Conservation (phyloP, 2,329 filamentous ascomycete species). For the Cladosporium sp. region DNA sequence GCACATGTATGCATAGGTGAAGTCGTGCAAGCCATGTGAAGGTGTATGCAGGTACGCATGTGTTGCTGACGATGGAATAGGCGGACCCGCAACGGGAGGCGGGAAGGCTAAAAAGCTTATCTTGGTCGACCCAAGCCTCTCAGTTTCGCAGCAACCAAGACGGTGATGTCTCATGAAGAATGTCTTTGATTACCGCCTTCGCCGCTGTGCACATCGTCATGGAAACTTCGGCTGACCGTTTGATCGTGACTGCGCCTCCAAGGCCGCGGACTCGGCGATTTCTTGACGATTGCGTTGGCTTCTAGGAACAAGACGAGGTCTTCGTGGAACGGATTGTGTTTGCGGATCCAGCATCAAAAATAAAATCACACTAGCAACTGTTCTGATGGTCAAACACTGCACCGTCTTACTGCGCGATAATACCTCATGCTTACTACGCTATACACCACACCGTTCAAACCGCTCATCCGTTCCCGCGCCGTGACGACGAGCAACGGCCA, state of each 20-base stretch:
- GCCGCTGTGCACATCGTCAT: slow-evolving; percentile 9
- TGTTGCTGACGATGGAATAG: neutral
- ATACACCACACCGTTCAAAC: no score
- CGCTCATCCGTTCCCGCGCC: neutral
- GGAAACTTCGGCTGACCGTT: neutral
- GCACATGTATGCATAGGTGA: neutral
- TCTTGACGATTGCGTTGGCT: neutral
- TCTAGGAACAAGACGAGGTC: neutral
- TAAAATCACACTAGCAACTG: no score
- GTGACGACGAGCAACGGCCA: slow-evolving; percentile 7
- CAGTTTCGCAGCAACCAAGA: slow-evolving; percentile 10
- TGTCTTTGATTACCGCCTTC: neutral
- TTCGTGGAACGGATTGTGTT: no score
- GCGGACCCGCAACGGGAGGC: neutral
- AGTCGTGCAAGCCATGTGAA: neutral
- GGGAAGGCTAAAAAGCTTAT: slow-evolving; percentile 9
- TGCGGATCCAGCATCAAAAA: no score
- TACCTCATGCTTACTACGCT: no score
- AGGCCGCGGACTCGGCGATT: neutral
- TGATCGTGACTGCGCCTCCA: neutral
- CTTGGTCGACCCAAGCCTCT: slow-evolving; percentile 2
- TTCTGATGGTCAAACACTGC: no score
- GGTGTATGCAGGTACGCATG: neutral
- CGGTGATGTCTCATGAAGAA: slow-evolving; percentile 1
- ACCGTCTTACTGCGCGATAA: no score